A percentile compares a stretch with the other conserved stretches of the same genome.
phyloP scores from a whole-genome alignment of 352 stramenopile genomes.

The Phytophthora ramorum region DNA sequence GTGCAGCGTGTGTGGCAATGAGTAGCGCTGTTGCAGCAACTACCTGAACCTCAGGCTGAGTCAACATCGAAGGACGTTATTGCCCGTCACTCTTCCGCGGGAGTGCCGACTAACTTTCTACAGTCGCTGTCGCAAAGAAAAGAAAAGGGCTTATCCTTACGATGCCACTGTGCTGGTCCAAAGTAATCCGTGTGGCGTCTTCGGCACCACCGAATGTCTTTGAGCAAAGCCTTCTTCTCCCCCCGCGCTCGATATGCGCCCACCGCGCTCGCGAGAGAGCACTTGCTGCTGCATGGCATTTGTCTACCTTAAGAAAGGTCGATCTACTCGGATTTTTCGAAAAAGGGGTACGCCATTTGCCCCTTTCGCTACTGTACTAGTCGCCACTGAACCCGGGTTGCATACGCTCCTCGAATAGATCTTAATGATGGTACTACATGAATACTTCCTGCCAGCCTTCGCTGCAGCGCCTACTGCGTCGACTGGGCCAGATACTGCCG shows the following conservation, averaged over 20 bases:
- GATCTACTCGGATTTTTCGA: not conserved
- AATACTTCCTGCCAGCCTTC: not conserved
- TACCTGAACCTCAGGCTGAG: too few species aligned
- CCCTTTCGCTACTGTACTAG: not conserved
- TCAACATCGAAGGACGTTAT: too few species aligned
- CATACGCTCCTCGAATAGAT: not conserved
- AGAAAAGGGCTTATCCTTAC: conserved; percentile 7
- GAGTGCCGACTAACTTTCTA: conserved; percentile 1
- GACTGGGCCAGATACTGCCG: conserved; percentile 5
- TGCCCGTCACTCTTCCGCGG: too few species aligned
- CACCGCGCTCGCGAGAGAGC: not conserved
- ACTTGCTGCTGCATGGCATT: not conserved
- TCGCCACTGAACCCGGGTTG: conserved; percentile 1
- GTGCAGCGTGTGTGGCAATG: too few species aligned
- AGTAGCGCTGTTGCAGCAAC: too few species aligned
- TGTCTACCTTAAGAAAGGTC: not conserved
- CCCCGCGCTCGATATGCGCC: not conserved
- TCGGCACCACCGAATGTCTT: not conserved
- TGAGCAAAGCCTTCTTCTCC: not conserved
- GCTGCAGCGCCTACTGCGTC: conserved; percentile 6
- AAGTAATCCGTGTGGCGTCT: conserved; percentile 10
- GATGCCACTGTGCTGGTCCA: conserved; percentile 3
- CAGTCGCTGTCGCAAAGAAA: conserved; percentile 21
- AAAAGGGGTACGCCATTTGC: conserved; percentile 13
- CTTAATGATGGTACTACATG: conserved; percentile 7